Conservation (phyloP, 371 early-diverging fungal genomes). For the Haplosporangium sp. region DNA sequence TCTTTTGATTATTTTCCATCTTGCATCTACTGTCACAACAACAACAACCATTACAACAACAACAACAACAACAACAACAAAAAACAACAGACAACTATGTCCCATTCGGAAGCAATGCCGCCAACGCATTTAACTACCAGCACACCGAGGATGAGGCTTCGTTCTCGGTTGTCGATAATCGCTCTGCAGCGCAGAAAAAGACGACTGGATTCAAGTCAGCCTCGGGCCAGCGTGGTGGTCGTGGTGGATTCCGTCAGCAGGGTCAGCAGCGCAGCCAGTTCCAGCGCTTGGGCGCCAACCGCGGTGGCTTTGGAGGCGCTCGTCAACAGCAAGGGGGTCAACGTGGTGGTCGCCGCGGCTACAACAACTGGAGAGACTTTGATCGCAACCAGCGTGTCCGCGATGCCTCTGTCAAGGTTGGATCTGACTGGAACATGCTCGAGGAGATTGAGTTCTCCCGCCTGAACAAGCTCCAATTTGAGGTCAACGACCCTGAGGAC, state of each 20-base stretch:
- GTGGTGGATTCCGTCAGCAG: conserved; percentile 58
- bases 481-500: conserved; percentile 81
- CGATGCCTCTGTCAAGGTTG: conserved; percentile 90
- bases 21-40: background rate
- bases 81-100: conserved; percentile 70
- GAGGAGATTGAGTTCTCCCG: conserved; percentile 96
- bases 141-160: conserved; percentile 94
- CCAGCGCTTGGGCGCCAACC: conserved; percentile 54
- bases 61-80: background rate
- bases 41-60: background rate
- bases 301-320: conserved; percentile 53
- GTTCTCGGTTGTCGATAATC: conserved; percentile 96
- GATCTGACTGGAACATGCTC: conserved; percentile 90
- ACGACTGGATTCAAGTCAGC: conserved; percentile 69
- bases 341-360: conserved; percentile 58
- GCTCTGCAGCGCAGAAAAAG: conserved; percentile 77
- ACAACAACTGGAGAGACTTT: conserved; percentile 47
- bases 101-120: conserved; percentile 88
- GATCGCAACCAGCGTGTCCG: conserved; percentile 77
- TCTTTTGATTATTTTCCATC: background rate
- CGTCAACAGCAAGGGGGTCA: conserved; percentile 57
- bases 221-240: conserved; percentile 61
- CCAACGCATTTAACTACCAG: conserved; percentile 91
- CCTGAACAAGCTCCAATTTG: conserved; percentile 84
- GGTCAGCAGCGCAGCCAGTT: conserved; percentile 58